A percentile compares a stretch with the other conserved stretches of the same genome.
Conservation (phyloP, 345 rosid genomes). For the Syzygium jambos region DNA sequence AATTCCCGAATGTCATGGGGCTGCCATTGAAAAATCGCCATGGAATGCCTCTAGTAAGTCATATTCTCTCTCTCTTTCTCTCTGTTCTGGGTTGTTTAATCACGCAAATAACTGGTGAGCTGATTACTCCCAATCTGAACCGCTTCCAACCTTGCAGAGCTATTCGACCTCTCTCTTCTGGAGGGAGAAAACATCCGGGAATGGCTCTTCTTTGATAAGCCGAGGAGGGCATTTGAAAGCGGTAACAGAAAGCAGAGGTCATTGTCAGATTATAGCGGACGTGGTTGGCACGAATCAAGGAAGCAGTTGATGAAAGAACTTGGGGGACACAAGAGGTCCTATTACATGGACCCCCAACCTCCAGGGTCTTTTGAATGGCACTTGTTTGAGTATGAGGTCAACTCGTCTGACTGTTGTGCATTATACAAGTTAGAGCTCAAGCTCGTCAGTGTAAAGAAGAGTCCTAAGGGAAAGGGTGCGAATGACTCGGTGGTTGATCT, state of each 20-base stretch:
- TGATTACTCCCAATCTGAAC: background rate
- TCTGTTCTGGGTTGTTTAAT: background rate
- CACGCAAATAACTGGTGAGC: background rate
- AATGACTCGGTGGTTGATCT: slow-evolving; percentile 68
- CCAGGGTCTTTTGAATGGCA: slow-evolving; percentile 65
- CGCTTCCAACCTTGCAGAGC: slow-evolving; percentile 36
- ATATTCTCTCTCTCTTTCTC: background rate
- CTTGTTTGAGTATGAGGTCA: slow-evolving; percentile 63
- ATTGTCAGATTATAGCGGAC: slow-evolving; percentile 73
- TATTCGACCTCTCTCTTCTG: slow-evolving; percentile 55
- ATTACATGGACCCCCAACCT: slow-evolving; percentile 97
- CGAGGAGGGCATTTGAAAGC: slow-evolving; percentile 77
- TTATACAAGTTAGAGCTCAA: slow-evolving; percentile 68
- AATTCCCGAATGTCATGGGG: slow-evolving; percentile 84
- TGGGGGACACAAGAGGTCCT: slow-evolving; percentile 77
- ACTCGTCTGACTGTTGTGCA: slow-evolving; percentile 41
- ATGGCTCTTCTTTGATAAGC: slow-evolving; percentile 93
- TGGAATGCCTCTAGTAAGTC: slow-evolving; percentile 77
- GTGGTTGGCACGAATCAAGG: slow-evolving; percentile 96
- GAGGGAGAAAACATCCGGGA: slow-evolving; percentile 69
- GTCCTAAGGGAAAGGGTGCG: slow-evolving; percentile 41
- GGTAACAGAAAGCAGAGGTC: slow-evolving; percentile 95
- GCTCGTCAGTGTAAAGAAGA: slow-evolving; percentile 46
- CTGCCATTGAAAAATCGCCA: slow-evolving; percentile 68
- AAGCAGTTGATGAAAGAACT: slow-evolving; percentile 71